phyloP scores from a whole-genome alignment of 140 eudicot genomes.

The Stevia rebaudiana region DNA sequence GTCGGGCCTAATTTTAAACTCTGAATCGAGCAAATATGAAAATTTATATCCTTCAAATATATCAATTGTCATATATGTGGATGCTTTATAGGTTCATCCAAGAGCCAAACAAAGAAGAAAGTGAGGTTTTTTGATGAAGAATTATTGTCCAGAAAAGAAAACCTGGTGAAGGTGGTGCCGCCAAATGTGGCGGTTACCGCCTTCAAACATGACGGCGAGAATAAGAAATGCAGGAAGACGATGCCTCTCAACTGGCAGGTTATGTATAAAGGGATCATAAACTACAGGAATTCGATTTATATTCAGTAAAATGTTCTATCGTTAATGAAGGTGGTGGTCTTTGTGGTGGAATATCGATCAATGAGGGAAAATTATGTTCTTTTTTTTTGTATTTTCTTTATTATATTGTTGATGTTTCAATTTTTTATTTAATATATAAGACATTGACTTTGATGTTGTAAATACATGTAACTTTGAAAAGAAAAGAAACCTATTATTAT shows the following conservation, averaged over 20 bases:
- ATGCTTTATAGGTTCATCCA: conserved; percentile 27
- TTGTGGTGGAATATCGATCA: conserved; percentile 6
- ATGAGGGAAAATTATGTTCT: conserved; percentile 10
- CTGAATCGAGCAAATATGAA: too few species aligned
- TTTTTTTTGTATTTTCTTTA: not conserved
- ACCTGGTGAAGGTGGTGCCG: not conserved
- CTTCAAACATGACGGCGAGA: conserved; percentile 11
- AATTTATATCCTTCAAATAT: not conserved
- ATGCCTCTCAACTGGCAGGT: conserved; percentile 66
- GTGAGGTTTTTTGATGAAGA: conserved; percentile 45
- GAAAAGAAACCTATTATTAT: not conserved
- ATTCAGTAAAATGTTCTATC: conserved; percentile 18
- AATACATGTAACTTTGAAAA: not conserved
- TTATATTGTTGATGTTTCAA: not conserved
- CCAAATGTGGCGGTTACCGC: conserved; percentile 8
- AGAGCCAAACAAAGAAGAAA: conserved; percentile 43
- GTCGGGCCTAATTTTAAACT: too few species aligned
- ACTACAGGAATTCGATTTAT: conserved; percentile 32
- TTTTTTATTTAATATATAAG: not conserved
- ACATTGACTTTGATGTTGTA: conserved; percentile 1
- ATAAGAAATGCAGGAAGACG: conserved; percentile 37
- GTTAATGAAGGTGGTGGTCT: conserved; percentile 5
- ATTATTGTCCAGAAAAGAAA: conserved; percentile 3
- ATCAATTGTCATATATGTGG: too few species aligned
- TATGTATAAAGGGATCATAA: conserved; percentile 57